Conservation (phyloP, 495 filamentous ascomycete genomes). For the Mytilinidion resinicola region DNA sequence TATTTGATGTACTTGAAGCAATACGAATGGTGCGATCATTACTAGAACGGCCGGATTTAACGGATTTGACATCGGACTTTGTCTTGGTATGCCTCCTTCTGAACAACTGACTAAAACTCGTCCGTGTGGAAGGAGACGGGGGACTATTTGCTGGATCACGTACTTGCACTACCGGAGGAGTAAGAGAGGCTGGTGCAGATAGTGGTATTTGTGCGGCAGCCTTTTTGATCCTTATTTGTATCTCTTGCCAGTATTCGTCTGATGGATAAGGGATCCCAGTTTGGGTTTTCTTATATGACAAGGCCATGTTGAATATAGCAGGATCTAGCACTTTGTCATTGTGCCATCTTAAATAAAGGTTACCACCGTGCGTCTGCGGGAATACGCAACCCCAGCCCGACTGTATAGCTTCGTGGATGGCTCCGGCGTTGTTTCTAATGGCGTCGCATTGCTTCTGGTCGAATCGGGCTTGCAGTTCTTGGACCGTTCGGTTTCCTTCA, state of each 20-base stretch:
- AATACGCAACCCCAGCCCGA: constrained; percentile 3
- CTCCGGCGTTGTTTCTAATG: neutral
- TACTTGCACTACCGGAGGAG: no score
- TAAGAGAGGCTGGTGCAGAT: no score
- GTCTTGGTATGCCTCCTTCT: no score
- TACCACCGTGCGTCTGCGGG: neutral
- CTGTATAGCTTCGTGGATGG: neutral
- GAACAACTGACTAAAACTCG: no score
- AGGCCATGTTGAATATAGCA: neutral
- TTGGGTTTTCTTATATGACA: neutral
- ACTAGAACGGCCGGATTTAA: no score
- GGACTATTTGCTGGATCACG: no score
- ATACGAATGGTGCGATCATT: no score
- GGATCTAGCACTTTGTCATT: neutral
- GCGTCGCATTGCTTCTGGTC: neutral
- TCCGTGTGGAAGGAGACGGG: no score
- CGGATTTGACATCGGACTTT: no score
- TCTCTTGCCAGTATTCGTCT: neutral
- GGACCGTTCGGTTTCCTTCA: neutral
- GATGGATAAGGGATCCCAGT: neutral
- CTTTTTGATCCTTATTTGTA: neutral
- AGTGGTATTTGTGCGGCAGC: no score
- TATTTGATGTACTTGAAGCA: no score
- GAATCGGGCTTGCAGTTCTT: constrained; percentile 1
- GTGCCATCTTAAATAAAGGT: constrained; percentile 7